Base-by-base conservation (phyloP, 164 flowering plant species). In the Sedum album region DNA sequence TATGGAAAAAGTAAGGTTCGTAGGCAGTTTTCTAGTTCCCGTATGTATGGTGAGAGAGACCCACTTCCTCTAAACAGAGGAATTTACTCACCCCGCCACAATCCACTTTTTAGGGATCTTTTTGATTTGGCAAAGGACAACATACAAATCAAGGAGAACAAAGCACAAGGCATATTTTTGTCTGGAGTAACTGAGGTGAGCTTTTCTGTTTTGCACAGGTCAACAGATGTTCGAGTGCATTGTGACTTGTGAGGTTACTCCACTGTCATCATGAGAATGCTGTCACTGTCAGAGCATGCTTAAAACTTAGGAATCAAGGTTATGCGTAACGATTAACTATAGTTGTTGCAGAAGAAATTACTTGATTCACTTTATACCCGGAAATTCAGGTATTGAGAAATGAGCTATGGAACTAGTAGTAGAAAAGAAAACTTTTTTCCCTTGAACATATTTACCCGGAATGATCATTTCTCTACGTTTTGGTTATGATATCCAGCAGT, bases 1-100 rank as follows among this genome's bases (percentile, higher is more conserved):
- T 71, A 87, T 90, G 98, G 98, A 90, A 79, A 90, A 82, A 86
- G 87, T 90, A 74, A 92, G 98, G 96, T 92, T 73, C 69, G 85
- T 73, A 71, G 26, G 62, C 13, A 20, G 62, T 7, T 28, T 28
- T 57, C 31, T 10, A 57, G 5, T 28, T 57, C 5, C 11, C 5
- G 11, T 28, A 13, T 28, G 15, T 57, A 28, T 26, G 31, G 20
- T 57, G 31, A 57, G 31, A 11, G 62, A 35, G 7, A 18, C 62
- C 62, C 28, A 20, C 8, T 57, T 57, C 17, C 62, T 26, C 31
- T 57, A 26, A 26, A 26, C 7, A 5, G 31, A 57, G 33, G 33
- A 57, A 57, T 57, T 14, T 26, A 57, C 26, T 57, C 31, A 57
- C 33, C 14, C 33, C 62, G 3, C 2, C 8, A 57, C 67, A 66